Evolutionary conservation across 352 stramenopile species (phyloP).

Genomic region (Pythium oligandrum): DNA sequence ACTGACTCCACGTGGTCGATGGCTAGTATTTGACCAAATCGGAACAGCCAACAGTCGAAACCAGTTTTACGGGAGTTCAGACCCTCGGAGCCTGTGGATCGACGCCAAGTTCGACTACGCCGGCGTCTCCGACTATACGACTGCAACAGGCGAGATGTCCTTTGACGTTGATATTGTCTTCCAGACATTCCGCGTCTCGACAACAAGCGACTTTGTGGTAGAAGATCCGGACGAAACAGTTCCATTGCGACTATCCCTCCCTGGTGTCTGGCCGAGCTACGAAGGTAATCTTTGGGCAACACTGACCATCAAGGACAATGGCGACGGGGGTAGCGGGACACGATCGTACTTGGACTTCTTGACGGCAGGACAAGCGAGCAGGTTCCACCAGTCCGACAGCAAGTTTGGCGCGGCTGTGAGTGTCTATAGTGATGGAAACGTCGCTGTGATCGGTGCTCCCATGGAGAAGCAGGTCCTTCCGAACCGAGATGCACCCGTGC

Average conservation of each 20-base stretch:
- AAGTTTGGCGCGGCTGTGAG: constrained; percentile 49
- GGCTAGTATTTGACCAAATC: constrained; percentile 52
- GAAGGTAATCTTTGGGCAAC: constrained; percentile 82
- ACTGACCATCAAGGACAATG: constrained; percentile 90
- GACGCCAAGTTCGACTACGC: constrained; percentile 87
- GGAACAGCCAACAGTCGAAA: constrained; percentile 84
- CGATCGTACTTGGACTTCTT: constrained; percentile 61
- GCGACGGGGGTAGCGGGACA: constrained; percentile 82
- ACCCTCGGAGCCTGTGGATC: constrained; percentile 73
- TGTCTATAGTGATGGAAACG: constrained; percentile 58
- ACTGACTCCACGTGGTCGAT: constrained; percentile 50
- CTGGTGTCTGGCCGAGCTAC: constrained; percentile 90
- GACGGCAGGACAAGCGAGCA: constrained; percentile 20
- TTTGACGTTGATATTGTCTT: constrained; percentile 45
- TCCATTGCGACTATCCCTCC: constrained; percentile 86
- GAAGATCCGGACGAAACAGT: constrained; percentile 91
- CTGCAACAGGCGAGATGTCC: constrained; percentile 50
- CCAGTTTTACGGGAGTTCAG: constrained; percentile 88
- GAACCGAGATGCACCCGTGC: constrained; percentile 7
- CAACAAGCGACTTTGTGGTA: constrained; percentile 87
- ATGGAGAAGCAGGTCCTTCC: constrained; percentile 28
- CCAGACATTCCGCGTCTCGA: constrained; percentile 76
- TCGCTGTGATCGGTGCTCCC: constrained; percentile 65
- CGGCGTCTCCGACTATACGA: constrained; percentile 86
- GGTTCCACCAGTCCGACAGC: constrained; percentile 27